These are phyloP conservation scores for Monosporascus sp. DNA, from an alignment of 2,329 filamentous ascomycete species.

Conservation along the genomic window DNA sequence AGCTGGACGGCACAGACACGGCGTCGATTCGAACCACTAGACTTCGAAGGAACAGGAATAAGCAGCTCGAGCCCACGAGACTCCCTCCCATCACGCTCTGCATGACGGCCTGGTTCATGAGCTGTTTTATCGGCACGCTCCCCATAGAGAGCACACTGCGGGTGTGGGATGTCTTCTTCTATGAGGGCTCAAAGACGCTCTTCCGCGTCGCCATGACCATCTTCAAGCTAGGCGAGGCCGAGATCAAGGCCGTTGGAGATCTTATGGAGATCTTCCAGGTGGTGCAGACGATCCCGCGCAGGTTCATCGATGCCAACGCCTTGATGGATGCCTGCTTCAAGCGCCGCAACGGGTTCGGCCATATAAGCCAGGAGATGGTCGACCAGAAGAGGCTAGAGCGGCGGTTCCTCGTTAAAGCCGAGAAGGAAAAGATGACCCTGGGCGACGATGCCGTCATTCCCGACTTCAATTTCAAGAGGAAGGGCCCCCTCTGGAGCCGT, in stretches of 20 bases:
- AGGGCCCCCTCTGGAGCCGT: slow-evolving; percentile 41
- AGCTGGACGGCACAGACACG: slow-evolving; percentile 51
- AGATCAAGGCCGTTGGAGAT: slow-evolving; percentile 74
- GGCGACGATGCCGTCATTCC: slow-evolving; percentile 26
- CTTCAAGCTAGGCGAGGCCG: slow-evolving; percentile 79
- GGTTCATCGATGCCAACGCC: slow-evolving; percentile 73
- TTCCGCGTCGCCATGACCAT: slow-evolving; percentile 88
- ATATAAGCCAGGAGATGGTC: slow-evolving; percentile 75
- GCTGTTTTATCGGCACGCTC: slow-evolving; percentile 85
- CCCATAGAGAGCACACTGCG: slow-evolving; percentile 88
- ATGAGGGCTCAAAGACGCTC: slow-evolving; percentile 88
- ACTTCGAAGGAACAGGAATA: slow-evolving; percentile 32
- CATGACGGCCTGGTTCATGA: slow-evolving; percentile 98
- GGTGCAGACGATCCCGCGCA: slow-evolving; percentile 79
- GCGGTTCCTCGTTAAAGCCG: slow-evolving; percentile 44
- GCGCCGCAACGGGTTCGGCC: slow-evolving; percentile 72
- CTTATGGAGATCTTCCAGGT: slow-evolving; percentile 96
- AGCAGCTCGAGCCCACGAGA: slow-evolving; percentile 40
- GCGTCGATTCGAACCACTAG: slow-evolving; percentile 29
- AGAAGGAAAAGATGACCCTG: slow-evolving; percentile 31
- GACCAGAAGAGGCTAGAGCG: slow-evolving; percentile 70
- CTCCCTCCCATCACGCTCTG: slow-evolving; percentile 88
- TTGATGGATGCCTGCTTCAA: slow-evolving; percentile 81
- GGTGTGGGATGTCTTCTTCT: slow-evolving; percentile 95
- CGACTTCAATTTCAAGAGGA: slow-evolving; percentile 31